These are phyloP conservation scores for Anastatica hierochuntica DNA, from an alignment of 345 rosid genomes.

Conservation along the genomic window DNA sequence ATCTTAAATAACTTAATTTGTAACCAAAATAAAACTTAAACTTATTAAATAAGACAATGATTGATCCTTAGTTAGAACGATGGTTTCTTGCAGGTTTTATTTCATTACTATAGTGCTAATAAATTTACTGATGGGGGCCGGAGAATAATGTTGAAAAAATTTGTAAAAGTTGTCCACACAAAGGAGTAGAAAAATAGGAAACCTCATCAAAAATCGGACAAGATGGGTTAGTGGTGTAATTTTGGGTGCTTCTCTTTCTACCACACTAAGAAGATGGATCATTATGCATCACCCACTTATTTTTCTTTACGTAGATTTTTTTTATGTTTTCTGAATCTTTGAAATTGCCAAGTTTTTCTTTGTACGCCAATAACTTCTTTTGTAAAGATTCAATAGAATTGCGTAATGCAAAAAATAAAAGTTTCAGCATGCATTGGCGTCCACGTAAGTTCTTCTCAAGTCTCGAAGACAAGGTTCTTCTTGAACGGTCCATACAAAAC, in stretches of 20 bases:
- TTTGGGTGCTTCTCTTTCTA: constrained; percentile 21
- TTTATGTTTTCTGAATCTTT: neutral
- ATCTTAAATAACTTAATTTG: too few species aligned
- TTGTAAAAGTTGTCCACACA: too few species aligned
- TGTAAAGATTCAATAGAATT: constrained; percentile 1
- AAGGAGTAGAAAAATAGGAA: neutral
- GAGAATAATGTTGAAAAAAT: too few species aligned
- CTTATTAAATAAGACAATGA: too few species aligned
- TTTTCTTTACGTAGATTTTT: neutral
- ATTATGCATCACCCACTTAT: constrained; percentile 24
- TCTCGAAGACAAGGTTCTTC: constrained; percentile 12
- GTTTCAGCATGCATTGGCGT: constrained; percentile 20
- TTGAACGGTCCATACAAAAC: constrained; percentile 8
- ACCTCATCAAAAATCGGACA: constrained; percentile 5
- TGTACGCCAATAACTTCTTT: constrained; percentile 12
- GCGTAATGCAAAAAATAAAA: constrained; percentile 6
- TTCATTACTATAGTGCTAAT: too few species aligned
- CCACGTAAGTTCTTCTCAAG: constrained; percentile 28
- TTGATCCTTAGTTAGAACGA: too few species aligned
- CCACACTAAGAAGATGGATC: constrained; percentile 24
- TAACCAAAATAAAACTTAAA: too few species aligned
- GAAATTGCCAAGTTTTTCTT: constrained; percentile 1
- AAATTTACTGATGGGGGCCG: too few species aligned
- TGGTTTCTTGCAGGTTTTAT: too few species aligned
- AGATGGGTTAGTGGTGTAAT: constrained; percentile 6